A percentile compares a stretch with the other conserved stretches of the same genome.
Evolutionary conservation across 495 filamentous ascomycete species (phyloP).

Genomic region (Thozetella sp.): DNA sequence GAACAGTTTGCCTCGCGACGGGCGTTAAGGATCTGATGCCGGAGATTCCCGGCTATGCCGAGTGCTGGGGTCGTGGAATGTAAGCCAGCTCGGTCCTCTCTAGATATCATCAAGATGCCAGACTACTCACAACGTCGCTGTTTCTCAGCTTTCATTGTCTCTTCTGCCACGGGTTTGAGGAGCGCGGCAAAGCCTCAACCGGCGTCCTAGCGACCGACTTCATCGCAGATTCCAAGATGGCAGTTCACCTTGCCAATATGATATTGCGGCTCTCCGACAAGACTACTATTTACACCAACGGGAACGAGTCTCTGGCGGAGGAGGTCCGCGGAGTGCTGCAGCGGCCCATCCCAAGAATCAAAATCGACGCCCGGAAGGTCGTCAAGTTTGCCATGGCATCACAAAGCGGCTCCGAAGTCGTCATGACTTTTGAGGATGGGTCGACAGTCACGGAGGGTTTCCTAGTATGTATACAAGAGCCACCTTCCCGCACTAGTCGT

Average conservation of each 20-base stretch:
- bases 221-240: conserved; percentile 11
- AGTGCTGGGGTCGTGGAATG: conserved; percentile 44
- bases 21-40: conserved; percentile 43
- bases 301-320: conserved; percentile 9
- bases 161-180: conserved; percentile 32
- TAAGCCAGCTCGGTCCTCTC: conserved; percentile 14
- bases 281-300: conserved; percentile 25
- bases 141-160: conserved; percentile 33
- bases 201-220: conserved; percentile 23
- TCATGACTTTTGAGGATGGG: conserved; percentile 23
- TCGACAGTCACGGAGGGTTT: conserved; percentile 18
- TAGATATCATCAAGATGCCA: no score
- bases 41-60: conserved; percentile 29
- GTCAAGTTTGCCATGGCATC: conserved; percentile 15
- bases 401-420: conserved; percentile 16
- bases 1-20: conserved; percentile 51
- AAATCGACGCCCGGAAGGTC: conserved; percentile 20
- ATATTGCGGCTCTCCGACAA: conserved; percentile 13
- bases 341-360: conserved; percentile 11
- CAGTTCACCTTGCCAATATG: conserved; percentile 19
- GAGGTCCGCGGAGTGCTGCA: conserved; percentile 13
- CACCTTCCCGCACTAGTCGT: no score
- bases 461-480: conserved; percentile 12
- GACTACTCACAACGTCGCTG: no score
- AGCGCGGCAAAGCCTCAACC: conserved; percentile 18